Evolutionary conservation across 2,329 filamentous ascomycete genomes (phyloP), one percentile per base, ranked within the genome.

Genomic region (Fusarium pseudograminearum): DNA sequence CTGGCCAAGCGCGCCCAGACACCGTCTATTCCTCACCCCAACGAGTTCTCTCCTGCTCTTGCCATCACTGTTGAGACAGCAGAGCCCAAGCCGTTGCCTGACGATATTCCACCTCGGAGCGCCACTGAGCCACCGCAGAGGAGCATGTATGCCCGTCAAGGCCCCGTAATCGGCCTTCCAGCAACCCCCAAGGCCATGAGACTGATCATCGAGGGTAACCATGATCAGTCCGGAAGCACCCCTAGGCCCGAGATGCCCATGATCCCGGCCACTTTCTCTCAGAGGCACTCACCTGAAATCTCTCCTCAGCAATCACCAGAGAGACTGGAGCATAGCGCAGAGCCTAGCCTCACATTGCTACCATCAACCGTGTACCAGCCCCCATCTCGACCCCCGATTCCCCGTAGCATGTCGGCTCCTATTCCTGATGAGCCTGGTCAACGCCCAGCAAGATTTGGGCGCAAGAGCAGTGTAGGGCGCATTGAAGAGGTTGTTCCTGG

Each of bases 181-280:
- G 93, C 94, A 4, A 98, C 94, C 1, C 94, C 95, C 31, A 90
- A 93, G 81, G 94, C 94, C 2, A 97, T 98, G 94, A 89, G 92
- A 22, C 89, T 97, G 3, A 89, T 93, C 44, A 89, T 95, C 71
- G 87, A 88, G 70, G 80, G 84, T 4, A 86, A 90, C 61, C 82
- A 84, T 45, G 73, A 59, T 81, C 85, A 59, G 34, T 48, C 71
- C 44, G 65, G 59, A 30, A 77, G 69, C 60, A 77, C 61, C 46
- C 74, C 74, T 2, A 83, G 89, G 31, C 89, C 90, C 0, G 84
- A 86, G n/a, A 81, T 88, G 7, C 86, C 87, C 20, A 78, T 81
- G 0, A 83, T 90, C 33, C 86, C 87, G 3, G 71, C 80, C 2
- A 81, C 77, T 14, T 87, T 85, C 65, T 73, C 77, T 12, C 83